Conservation (phyloP, 2,329 filamentous ascomycete species). For the Leptographium procerum region DNA sequence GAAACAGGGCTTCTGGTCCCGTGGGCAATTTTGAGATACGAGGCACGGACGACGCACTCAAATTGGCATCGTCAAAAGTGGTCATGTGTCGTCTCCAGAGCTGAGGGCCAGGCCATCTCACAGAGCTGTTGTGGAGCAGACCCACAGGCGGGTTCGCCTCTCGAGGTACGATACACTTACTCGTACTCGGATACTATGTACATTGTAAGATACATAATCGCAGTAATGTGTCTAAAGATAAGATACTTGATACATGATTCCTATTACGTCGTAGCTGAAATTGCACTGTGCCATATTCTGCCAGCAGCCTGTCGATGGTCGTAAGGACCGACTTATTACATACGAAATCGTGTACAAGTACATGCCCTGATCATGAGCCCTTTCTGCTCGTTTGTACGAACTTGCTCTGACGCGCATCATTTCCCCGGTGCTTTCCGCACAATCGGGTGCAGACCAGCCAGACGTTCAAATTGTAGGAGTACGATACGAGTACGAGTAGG, state of each 20-base stretch:
- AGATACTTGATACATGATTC: not conserved
- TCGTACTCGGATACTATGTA: not conserved
- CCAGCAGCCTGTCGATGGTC: not conserved
- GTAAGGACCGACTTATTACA: not conserved
- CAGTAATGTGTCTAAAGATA: too few species aligned
- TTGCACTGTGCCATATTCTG: not conserved
- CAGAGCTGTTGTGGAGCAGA: not conserved
- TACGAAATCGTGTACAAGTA: not conserved
- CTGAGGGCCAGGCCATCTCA: not conserved
- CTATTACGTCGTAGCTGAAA: not conserved
- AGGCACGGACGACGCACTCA: not conserved
- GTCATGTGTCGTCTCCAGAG: not conserved
- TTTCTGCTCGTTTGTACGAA: not conserved
- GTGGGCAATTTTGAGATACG: not conserved
- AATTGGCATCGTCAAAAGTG: not conserved
- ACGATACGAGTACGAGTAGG: too few species aligned
- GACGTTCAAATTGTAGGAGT: too few species aligned
- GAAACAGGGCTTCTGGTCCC: not conserved
- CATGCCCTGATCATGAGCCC: not conserved
- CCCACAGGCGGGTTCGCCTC: not conserved
- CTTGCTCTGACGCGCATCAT: not conserved
- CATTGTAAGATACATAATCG: not conserved
- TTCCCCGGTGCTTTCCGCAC: not conserved
- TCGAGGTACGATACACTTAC: not conserved
- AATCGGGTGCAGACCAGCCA: not conserved